These are phyloP conservation scores for Coemansia sp. DNA, from an alignment of 192 early-diverging fungal species.

Conservation along the genomic window DNA sequence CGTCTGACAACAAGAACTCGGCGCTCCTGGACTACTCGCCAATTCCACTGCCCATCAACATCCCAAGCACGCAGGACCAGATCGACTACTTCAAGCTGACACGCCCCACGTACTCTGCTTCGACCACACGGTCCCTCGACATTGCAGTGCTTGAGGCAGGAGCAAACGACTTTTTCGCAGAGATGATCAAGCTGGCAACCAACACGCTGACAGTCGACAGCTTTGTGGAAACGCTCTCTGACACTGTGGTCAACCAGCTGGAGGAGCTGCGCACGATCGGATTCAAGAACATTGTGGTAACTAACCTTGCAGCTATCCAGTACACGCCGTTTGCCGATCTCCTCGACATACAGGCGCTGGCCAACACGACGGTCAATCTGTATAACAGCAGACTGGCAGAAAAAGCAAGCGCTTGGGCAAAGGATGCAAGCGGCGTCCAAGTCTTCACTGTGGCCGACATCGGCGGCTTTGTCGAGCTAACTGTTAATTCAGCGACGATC, in stretches of 20 bases:
- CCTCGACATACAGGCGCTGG: conserved; percentile 13
- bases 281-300: conserved; percentile 44
- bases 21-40: conserved; percentile 13
- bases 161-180: conserved; percentile 37
- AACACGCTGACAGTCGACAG: conserved; percentile 14
- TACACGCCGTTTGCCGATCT: conserved; percentile 30
- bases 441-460: conserved; percentile 30
- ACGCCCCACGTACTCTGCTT: conserved; percentile 9
- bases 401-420: conserved; percentile 35
- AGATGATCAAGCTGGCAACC: conserved; percentile 23
- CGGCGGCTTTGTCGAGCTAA: conserved; percentile 42
- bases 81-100: conserved; percentile 34
- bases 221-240: conserved; percentile 27
- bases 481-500: conserved; percentile 17
- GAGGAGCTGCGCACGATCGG: conserved; percentile 35
- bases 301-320: conserved; percentile 39
- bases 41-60: conserved; percentile 17
- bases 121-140: conserved; percentile 18
- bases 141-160: conserved; percentile 36
- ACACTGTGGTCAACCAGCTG: conserved; percentile 26
- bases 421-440: conserved; percentile 11
- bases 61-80: conserved; percentile 41
- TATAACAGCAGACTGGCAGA: conserved; percentile 29
- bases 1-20: conserved; percentile 22
- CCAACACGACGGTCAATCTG: conserved; percentile 24